These are phyloP conservation scores for Aegilops sharonensis DNA, from an alignment of 176 grass and related monocot genomes.

Conservation along the genomic window DNA sequence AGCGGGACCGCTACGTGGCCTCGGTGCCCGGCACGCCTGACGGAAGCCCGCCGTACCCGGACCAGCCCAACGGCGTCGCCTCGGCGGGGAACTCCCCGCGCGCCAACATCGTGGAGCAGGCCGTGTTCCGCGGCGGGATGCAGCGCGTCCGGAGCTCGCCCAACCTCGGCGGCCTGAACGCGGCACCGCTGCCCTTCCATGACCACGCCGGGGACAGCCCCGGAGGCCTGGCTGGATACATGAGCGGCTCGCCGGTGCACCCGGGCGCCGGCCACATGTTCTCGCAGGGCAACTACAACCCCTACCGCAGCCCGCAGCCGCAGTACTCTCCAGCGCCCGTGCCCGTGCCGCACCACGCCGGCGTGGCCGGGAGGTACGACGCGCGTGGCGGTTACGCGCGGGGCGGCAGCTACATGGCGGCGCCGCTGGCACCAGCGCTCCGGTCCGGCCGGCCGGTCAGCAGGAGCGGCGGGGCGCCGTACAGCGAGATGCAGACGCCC, in stretches of 20 bases:
- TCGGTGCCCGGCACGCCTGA: constrained; percentile 33
- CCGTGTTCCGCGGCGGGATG: constrained; percentile 29
- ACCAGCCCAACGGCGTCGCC: neutral
- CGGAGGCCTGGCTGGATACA: neutral
- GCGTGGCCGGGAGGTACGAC: constrained; percentile 24
- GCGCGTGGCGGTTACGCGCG: constrained; percentile 28
- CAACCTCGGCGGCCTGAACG: constrained; percentile 37
- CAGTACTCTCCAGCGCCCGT: constrained; percentile 9
- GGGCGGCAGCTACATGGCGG: constrained; percentile 23
- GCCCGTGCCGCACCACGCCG: neutral
- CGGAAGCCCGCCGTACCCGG: constrained; percentile 30
- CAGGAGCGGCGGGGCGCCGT: constrained; percentile 18
- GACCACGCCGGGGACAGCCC: constrained; percentile 17
- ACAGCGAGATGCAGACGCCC: constrained; percentile 37
- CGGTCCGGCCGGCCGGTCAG: constrained; percentile 15
- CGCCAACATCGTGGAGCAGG: constrained; percentile 17
- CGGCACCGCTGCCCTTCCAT: constrained; percentile 9
- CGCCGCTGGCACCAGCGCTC: neutral
- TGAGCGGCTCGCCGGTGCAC: constrained; percentile 16
- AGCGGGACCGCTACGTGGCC: constrained; percentile 28
- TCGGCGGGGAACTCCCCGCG: constrained; percentile 60
- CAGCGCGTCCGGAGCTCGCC: constrained; percentile 63
- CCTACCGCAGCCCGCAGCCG: constrained; percentile 22
- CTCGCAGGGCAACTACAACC: neutral
- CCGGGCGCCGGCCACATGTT: neutral